These are phyloP conservation scores for Trichoderma oligosporum DNA, from an alignment of 2,329 filamentous ascomycete genomes.

Conservation along the genomic window DNA sequence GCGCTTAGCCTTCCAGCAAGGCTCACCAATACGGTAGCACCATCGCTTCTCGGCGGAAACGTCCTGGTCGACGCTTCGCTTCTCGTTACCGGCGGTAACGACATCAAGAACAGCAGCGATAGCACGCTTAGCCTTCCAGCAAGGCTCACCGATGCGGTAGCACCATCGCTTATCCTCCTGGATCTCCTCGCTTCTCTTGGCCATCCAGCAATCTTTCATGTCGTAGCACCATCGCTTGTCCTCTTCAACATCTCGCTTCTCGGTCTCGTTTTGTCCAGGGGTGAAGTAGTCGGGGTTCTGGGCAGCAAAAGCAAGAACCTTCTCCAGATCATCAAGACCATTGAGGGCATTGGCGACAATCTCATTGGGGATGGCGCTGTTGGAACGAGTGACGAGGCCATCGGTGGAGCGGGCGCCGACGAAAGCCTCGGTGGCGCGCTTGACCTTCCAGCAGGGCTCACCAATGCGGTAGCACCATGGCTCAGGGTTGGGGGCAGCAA, in stretches of 20 bases:
- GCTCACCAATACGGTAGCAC: constrained; percentile 30
- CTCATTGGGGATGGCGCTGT: constrained; percentile 35
- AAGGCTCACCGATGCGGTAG: constrained; percentile 29
- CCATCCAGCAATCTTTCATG: constrained; percentile 26
- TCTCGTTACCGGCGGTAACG: constrained; percentile 29
- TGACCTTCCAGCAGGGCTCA: constrained; percentile 36
- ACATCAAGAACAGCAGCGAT: constrained; percentile 36
- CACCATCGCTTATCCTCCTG: constrained; percentile 25
- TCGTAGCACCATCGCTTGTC: constrained; percentile 28
- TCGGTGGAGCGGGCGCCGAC: constrained; percentile 24
- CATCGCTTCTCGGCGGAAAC: constrained; percentile 16
- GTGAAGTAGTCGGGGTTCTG: constrained; percentile 32
- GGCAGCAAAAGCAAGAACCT: constrained; percentile 33
- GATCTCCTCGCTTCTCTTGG: neutral
- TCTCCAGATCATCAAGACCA: constrained; percentile 39
- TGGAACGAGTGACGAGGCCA: constrained; percentile 29
- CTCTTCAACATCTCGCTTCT: constrained; percentile 37
- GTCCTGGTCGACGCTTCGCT: constrained; percentile 25
- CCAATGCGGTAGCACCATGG: constrained; percentile 30
- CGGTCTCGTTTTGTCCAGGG: constrained; percentile 31
- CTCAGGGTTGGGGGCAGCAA: constrained; percentile 24
- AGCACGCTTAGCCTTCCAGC: constrained; percentile 40
- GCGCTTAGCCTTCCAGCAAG: constrained; percentile 37
- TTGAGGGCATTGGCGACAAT: constrained; percentile 38
- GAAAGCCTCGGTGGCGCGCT: constrained; percentile 27